Evolutionary conservation across 2,329 filamentous ascomycete genomes (phyloP).

Genomic region (Magnaporthiopsis incrustans): DNA sequence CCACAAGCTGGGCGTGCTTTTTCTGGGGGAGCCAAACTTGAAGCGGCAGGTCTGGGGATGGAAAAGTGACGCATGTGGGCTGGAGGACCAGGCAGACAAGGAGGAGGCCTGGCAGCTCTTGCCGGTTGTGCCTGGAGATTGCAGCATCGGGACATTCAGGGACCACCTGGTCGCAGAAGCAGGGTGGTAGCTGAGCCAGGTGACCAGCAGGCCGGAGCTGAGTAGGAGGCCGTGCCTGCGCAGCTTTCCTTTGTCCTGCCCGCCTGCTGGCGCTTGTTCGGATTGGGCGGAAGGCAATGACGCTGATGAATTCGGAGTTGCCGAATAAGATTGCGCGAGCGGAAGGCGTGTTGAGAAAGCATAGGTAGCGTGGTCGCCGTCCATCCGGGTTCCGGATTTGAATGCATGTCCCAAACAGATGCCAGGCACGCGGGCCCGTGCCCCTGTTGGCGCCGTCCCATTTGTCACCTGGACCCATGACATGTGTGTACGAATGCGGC

Average conservation of each 20-base stretch:
- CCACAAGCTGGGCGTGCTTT: too few relatives aligned
- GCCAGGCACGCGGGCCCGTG: neutral
- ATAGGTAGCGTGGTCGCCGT: too few relatives aligned
- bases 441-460: neutral
- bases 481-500: neutral
- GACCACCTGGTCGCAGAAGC: neutral
- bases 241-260: neutral
- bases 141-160: neutral
- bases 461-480: neutral
- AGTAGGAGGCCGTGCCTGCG: too few relatives aligned
- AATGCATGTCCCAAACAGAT: neutral
- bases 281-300: neutral
- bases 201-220: too few relatives aligned
- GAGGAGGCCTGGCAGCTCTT: neutral
- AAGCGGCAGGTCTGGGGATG: too few relatives aligned
- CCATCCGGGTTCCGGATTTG: neutral
- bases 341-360: neutral
- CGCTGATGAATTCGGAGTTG: neutral
- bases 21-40: neutral
- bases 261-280: too few relatives aligned
- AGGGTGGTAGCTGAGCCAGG: neutral
- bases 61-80: too few relatives aligned
- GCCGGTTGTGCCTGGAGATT: neutral
- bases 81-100: neutral
- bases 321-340: neutral